Conservation (phyloP, 495 filamentous ascomycete genomes). For the Durotheca rogersii region DNA sequence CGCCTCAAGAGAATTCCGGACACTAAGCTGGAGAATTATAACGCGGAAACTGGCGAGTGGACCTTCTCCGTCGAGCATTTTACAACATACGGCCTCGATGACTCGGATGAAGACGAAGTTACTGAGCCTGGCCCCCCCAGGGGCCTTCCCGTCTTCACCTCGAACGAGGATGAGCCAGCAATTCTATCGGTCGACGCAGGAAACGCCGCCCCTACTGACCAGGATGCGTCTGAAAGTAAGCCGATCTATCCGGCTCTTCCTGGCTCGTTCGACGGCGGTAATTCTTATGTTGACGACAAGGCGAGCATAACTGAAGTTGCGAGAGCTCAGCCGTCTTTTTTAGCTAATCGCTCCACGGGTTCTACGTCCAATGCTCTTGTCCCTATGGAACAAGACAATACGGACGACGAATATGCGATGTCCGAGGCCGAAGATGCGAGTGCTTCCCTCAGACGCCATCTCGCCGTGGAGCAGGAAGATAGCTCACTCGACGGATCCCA, state of each 20-base stretch:
- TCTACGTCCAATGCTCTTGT: constrained; percentile 68
- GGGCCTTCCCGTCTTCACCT: not conserved
- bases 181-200: constrained; percentile 5
- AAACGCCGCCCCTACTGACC: constrained; percentile 48
- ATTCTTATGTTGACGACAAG: constrained; percentile 54
- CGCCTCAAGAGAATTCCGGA: constrained; percentile 73
- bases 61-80: constrained; percentile 90
- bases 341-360: constrained; percentile 83
- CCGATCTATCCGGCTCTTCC: constrained; percentile 66
- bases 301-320: constrained; percentile 34
- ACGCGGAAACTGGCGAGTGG: constrained; percentile 79
- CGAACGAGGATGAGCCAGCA: not conserved
- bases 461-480: constrained; percentile 64
- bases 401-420: constrained; percentile 69
- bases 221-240: constrained; percentile 83
- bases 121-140: constrained; percentile 52
- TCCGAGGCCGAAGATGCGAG: constrained; percentile 76
- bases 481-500: constrained; percentile 40
- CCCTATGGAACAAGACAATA: constrained; percentile 62
- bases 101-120: constrained; percentile 71
- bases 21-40: constrained; percentile 79
- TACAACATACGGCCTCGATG: constrained; percentile 90
- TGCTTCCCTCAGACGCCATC: constrained; percentile 64
- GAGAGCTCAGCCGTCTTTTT: constrained; percentile 72
- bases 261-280: constrained; percentile 70